phyloP scores from a whole-genome alignment of 2,329 filamentous ascomycete genomes.

The Cytospora leucostoma region DNA sequence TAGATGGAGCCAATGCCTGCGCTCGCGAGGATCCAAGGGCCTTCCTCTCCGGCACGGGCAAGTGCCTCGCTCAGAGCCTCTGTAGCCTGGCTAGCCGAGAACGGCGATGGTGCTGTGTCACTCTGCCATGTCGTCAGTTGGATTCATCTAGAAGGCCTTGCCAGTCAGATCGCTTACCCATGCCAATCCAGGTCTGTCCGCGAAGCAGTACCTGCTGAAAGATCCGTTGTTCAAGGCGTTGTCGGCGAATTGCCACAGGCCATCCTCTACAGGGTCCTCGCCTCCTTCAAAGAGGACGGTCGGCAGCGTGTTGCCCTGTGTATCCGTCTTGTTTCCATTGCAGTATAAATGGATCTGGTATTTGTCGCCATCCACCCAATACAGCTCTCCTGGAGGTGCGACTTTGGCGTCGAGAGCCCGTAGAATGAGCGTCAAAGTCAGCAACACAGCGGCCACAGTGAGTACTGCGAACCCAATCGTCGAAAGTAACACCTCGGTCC shows the following conservation, averaged over 20 bases:
- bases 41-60: slow-evolving; percentile 74
- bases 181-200: slow-evolving; percentile 85
- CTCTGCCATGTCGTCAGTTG: slow-evolving; percentile 42
- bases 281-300: slow-evolving; percentile 87
- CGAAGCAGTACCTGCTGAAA: slow-evolving; percentile 90
- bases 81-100: slow-evolving; percentile 90
- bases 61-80: slow-evolving; percentile 88
- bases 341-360: slow-evolving; percentile 89
- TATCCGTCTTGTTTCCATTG: slow-evolving; percentile 67
- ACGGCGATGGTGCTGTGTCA: slow-evolving; percentile 90
- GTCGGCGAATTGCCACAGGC: slow-evolving; percentile 78
- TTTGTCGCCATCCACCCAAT: slow-evolving; percentile 79
- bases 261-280: slow-evolving; percentile 75
- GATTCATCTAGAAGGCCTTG: slow-evolving; percentile 39
- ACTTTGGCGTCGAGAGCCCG: slow-evolving; percentile 78
- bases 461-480: slow-evolving; percentile 72
- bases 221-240: slow-evolving; percentile 75
- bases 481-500: slow-evolving; percentile 76
- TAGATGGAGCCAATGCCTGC: slow-evolving; percentile 88
- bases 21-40: slow-evolving; percentile 86
- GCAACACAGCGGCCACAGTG: slow-evolving; percentile 67
- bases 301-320: slow-evolving; percentile 59
- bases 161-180: slow-evolving; percentile 52
- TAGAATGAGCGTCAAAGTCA: slow-evolving; percentile 78
- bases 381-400: slow-evolving; percentile 70